A percentile compares a stretch with the other conserved stretches of the same genome.
Conservation (phyloP, 768 basidiomycete genomes). For the Suillus discolor region DNA sequence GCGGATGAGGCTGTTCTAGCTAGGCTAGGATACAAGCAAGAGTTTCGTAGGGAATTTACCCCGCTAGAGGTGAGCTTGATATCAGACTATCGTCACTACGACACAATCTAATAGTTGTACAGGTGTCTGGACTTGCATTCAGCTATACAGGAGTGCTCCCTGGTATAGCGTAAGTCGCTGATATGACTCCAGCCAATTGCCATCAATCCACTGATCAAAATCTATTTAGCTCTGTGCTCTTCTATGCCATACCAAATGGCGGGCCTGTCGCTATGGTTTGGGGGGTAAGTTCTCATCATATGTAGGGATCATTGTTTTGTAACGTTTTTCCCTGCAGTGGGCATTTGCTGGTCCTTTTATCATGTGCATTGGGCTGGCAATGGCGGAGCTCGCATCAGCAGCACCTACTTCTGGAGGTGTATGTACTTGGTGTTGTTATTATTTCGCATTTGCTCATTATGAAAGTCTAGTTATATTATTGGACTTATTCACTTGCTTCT, state of each 20-base stretch:
- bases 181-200: not conserved
- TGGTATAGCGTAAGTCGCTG: slow-evolving; percentile 11
- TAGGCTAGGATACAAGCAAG: slow-evolving; percentile 31
- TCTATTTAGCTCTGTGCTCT: slow-evolving; percentile 5
- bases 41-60: slow-evolving; percentile 12
- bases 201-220: not conserved
- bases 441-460: slow-evolving; percentile 18
- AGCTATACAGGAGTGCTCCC: slow-evolving; percentile 34
- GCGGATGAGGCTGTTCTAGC: slow-evolving; percentile 25
- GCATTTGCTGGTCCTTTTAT: slow-evolving; percentile 64
- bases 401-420: slow-evolving; percentile 2
- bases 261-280: slow-evolving; percentile 1
- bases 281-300: slow-evolving; percentile 1
- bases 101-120: not conserved
- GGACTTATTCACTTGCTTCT: slow-evolving; percentile 3
- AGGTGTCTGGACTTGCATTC: slow-evolving; percentile 32
- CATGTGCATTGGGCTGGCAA: slow-evolving; percentile 62
- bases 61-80: slow-evolving; percentile 20
- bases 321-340: slow-evolving; percentile 46
- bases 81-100: not conserved
- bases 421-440: not conserved
- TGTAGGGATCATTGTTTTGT: not conserved
- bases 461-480: not conserved
- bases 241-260: slow-evolving; percentile 3
- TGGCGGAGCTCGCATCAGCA: slow-evolving; percentile 58